phyloP scores from a whole-genome alignment of 768 basidiomycete species.

The Kwoniella europaea region DNA sequence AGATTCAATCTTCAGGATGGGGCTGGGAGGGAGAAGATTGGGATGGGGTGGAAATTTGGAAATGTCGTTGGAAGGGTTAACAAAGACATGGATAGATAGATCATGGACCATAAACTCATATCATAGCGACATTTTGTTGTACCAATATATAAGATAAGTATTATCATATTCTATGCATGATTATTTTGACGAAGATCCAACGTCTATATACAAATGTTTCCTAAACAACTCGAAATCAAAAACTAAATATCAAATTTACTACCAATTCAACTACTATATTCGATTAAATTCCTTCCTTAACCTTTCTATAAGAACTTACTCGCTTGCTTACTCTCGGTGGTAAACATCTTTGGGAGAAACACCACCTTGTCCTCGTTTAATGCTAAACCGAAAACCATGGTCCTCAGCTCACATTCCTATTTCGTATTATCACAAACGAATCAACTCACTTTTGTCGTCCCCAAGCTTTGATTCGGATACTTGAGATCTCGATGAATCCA shows the following conservation, averaged over 20 bases:
- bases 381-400: conserved; percentile 52
- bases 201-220: conserved; percentile 17
- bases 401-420: conserved; percentile 50
- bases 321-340: conserved; percentile 42
- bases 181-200: background rate
- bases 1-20: conserved; percentile 66
- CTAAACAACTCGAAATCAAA: conserved; percentile 5
- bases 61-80: conserved; percentile 39
- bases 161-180: conserved; percentile 11
- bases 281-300: background rate
- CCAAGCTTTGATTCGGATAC: conserved; percentile 96
- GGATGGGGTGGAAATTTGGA: conserved; percentile 84
- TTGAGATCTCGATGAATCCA: conserved; percentile 96
- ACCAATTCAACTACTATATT: background rate
- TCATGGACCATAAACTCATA: background rate
- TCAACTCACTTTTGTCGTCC: conserved; percentile 59
- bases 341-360: conserved; percentile 80
- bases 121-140: background rate
- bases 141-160: background rate
- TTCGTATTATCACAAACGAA: too few species aligned
- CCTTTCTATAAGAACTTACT: background rate
- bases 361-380: conserved; percentile 80
- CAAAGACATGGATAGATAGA: background rate
- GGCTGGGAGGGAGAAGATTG: conserved; percentile 73
- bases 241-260: background rate